Evolutionary conservation across 164 flowering plant species (phyloP).

Genomic region (Protea cynaroides): DNA sequence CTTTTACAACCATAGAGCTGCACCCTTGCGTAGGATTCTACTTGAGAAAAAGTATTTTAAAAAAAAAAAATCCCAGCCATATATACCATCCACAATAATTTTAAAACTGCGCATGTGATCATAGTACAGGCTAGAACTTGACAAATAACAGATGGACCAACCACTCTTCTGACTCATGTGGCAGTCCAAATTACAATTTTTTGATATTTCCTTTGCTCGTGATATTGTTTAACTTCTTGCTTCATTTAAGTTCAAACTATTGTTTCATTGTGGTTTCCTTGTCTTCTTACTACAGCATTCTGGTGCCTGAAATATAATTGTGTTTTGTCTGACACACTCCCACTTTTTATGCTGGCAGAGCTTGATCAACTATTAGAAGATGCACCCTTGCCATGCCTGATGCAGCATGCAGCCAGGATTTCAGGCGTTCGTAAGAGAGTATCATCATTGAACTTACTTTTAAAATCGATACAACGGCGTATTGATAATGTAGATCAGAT

Average conservation of each 20-base stretch:
- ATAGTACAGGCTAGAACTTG: neutral
- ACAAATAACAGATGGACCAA: neutral
- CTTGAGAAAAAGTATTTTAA: no score
- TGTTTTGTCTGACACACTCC: neutral
- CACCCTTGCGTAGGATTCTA: no score
- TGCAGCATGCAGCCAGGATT: constrained; percentile 90
- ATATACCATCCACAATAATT: no score
- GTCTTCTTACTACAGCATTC: neutral
- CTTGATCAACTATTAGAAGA: constrained; percentile 88
- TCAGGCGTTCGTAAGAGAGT: constrained; percentile 82
- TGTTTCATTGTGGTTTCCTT: neutral
- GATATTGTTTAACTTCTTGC: no score
- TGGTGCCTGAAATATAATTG: neutral
- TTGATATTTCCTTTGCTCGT: no score
- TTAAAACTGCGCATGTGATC: neutral
- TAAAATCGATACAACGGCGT: constrained; percentile 72
- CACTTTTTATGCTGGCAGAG: constrained; percentile 40
- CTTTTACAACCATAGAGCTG: no score
- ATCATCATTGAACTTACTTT: constrained; percentile 56
- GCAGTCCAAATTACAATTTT: no score
- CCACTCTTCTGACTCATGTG: neutral
- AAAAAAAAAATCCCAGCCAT: no score
- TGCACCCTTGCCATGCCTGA: constrained; percentile 87
- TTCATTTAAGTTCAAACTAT: no score
- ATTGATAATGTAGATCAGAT: constrained; percentile 77